Evolutionary conservation across 495 filamentous ascomycete genomes (phyloP), one percentile per base, ranked within the genome.

Genomic region (Hypomontagnella submonticulosa): DNA sequence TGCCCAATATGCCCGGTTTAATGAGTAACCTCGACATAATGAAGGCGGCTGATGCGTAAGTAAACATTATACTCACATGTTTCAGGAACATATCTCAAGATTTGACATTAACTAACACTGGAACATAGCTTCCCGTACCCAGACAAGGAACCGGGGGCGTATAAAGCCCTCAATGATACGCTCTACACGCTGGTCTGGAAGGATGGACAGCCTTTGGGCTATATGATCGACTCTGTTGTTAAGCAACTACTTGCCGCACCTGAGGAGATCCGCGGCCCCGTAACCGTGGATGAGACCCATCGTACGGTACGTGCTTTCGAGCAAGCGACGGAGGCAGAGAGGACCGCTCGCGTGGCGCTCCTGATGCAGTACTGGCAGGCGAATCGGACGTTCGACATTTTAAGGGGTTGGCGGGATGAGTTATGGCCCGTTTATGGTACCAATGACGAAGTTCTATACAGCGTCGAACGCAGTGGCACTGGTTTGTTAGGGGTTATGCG

Each of bases 381-480:
- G 23, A 82, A 83, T 19, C 73, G 81, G 11, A 83, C 79, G 0
- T 98, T 98, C 73, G 77, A 85, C 44, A 76, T 96, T 1, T 81
- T 97, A 27, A 80, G 79, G 12, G 91, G 92, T 61, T 99, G 95
- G 95, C 83, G 96, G 37, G 78, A 93, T 66, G 95, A 99, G 78
- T 77, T 89, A 32, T 99, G 97, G 78, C 86, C 92, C 0, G 85
- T 97, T 11, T 95, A 90, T 67, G 90, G 85, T 0, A 85, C 81
- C 4, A 75, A 77, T 4, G 79, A 82, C 6, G 82, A 90, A 67
- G 77, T 90, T 33, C 75, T 93, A 3, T 89, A 91, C 69, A 88
- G 84, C 74, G 86, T 94, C 70, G 95, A 99, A 76, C 85, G 95
- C 27, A 80, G 84, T 33, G 93, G 90, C 4, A 86, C 84, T 44